Conservation (phyloP, 1,139 yeast species). For the Blastobotrys apis region DNA sequence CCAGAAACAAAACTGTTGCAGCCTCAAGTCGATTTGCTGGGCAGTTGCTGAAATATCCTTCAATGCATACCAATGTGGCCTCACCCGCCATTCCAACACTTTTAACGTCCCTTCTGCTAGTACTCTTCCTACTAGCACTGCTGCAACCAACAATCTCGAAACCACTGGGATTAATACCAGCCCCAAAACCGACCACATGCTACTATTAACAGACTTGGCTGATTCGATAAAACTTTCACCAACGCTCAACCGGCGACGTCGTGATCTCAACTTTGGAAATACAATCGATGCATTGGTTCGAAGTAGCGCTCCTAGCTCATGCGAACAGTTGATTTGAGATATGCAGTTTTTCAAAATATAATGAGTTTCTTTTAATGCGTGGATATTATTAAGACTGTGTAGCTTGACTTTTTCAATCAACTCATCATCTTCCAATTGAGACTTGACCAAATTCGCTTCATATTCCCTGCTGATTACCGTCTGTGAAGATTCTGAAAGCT, state of each 20-base stretch:
- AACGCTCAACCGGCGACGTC: slow-evolving; percentile 24
- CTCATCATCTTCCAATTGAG: slow-evolving; percentile 18
- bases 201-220: slow-evolving; percentile 25
- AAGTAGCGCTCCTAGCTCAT: slow-evolving; percentile 32
- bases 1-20: slow-evolving; percentile 72
- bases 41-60: slow-evolving; percentile 58
- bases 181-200: slow-evolving; percentile 15
- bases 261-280: slow-evolving; percentile 28
- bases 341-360: slow-evolving; percentile 27
- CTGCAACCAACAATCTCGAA: slow-evolving; percentile 18
- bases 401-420: slow-evolving; percentile 22
- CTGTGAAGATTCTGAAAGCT: slow-evolving; percentile 42
- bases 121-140: slow-evolving; percentile 24
- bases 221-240: slow-evolving; percentile 28
- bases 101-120: slow-evolving; percentile 37
- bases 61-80: slow-evolving; percentile 32
- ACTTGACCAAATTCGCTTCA: slow-evolving; percentile 31
- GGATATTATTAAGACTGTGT: slow-evolving; percentile 16
- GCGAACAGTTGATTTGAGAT: slow-evolving; percentile 34
- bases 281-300: slow-evolving; percentile 28
- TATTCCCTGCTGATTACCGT: slow-evolving; percentile 31
- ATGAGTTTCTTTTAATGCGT: slow-evolving; percentile 4
- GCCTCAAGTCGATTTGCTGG: slow-evolving; percentile 72
- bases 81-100: slow-evolving; percentile 38
- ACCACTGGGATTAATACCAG: slow-evolving; percentile 16